A percentile compares a stretch with the other conserved stretches of the same genome.
These are phyloP conservation scores for Ustilago nuda DNA, from an alignment of 1,284 basidiomycete species.

Conservation along the genomic window DNA sequence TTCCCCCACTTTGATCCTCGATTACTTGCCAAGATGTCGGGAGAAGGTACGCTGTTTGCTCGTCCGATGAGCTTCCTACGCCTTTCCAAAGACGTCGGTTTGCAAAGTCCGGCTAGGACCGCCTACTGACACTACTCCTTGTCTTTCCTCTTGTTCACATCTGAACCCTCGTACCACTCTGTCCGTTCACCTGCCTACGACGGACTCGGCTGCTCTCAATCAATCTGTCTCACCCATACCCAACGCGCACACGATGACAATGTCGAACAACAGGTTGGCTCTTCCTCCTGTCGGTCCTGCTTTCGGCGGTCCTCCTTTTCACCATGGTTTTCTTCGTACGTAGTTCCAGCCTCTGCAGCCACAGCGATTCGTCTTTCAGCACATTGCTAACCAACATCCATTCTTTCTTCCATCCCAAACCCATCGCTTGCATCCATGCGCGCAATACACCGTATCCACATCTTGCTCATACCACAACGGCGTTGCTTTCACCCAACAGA, in stretches of 20 bases:
- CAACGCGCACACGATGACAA: not conserved
- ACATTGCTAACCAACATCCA: conserved; percentile 10
- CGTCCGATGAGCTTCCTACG: not conserved
- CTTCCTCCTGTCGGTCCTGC: conserved; percentile 66
- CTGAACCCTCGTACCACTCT: not conserved
- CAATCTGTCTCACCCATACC: not conserved
- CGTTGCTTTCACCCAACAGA: conserved; percentile 73
- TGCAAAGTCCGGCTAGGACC: not conserved
- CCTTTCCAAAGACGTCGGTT: too few species aligned
- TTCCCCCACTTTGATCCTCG: conserved; percentile 15
- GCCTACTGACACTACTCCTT: not conserved
- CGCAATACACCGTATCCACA: not conserved
- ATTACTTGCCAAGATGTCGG: conserved; percentile 41
- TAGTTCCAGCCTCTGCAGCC: not conserved
- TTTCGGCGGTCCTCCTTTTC: conserved; percentile 67
- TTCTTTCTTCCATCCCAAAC: not conserved
- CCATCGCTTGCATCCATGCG: not conserved
- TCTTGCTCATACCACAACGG: not conserved
- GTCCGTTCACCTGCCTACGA: not conserved
- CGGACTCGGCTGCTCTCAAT: not conserved
- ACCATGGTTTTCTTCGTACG: conserved; percentile 69
- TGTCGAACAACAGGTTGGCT: conserved; percentile 58
- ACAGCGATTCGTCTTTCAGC: not conserved
- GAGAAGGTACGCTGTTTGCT: conserved; percentile 43
- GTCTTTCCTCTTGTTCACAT: not conserved